Base-by-base conservation (phyloP, 805 yeast species). In the Candida boleticola region DNA sequence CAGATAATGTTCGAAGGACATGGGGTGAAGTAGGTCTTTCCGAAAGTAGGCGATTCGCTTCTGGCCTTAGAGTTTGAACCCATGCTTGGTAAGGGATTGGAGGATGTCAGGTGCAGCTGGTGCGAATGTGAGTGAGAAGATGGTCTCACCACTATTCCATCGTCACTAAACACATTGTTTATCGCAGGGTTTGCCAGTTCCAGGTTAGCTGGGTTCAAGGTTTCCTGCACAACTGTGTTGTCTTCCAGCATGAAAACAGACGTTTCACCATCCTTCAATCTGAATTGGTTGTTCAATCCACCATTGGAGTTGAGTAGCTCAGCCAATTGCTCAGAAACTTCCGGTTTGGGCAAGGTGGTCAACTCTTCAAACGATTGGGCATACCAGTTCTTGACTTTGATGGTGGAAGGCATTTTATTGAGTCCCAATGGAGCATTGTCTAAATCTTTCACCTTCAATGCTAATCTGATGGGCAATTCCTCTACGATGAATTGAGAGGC, bases 331-430 rank as follows among this genome's bases (percentile, higher is more conserved):
- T 58, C 68, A 36, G 68, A 65, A 35, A 82, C 67, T 25, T 54
- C 55, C 1, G 92, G 92, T 43, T 76, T 74, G 10, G 80, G 77
- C 33, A 89, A 63, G 10, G 73, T 60, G n/a, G 84, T 79, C 50
- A 89, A 73, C 57, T 89, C 92, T 52, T 88, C 89, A 61, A 89
- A 89, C 6, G 92, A 82, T 58, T 88, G 93, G 1, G 90, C 90
- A 59, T 89, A 89, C 96, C 97, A 89, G 57, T 88, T 80, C 46
- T 82, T 77, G 14, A 89, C 96, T 49, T 81, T 75, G 39, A 77
- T 68, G 38, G 90, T 87, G 2, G 89, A 80, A 1, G 89, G 88
- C 80, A 83, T 83, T 23, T 80, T 71, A 50, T 73, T 76, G 41
- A 89, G 71, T 0, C 88, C 89, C 51, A 81, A 72, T 0, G 97